phyloP scores from a whole-genome alignment of 768 basidiomycete species.

The Suillus alpinus region DNA sequence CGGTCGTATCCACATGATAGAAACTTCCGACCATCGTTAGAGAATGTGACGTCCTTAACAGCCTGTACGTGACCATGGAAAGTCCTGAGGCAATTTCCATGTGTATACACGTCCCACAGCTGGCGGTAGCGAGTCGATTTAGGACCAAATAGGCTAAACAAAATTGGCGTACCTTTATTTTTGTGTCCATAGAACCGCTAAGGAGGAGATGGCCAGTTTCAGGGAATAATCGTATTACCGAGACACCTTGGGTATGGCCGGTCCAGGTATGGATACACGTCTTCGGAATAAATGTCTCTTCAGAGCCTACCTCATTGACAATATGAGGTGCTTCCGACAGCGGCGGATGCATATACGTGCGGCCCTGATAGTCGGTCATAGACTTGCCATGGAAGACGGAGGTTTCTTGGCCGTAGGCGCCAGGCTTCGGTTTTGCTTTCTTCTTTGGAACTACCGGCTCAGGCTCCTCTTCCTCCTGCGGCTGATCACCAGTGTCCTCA shows the following conservation, averaged over 20 bases:
- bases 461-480: conserved; percentile 58
- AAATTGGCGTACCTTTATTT: conserved; percentile 74
- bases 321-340: conserved; percentile 85
- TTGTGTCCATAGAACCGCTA: conserved; percentile 96
- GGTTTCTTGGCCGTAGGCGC: conserved; percentile 82
- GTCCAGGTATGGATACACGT: conserved; percentile 97
- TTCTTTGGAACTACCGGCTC: conserved; percentile 57
- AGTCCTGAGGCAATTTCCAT: conserved; percentile 93
- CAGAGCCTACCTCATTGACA: conserved; percentile 71
- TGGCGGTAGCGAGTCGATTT: conserved; percentile 31
- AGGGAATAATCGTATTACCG: conserved; percentile 91
- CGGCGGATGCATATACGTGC: conserved; percentile 97
- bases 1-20: conserved; percentile 93
- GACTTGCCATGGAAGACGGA: conserved; percentile 97
- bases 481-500: conserved; percentile 39
- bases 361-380: conserved; percentile 94
- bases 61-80: conserved; percentile 97
- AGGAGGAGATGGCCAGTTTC: conserved; percentile 89
- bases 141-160: background rate
- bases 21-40: conserved; percentile 88
- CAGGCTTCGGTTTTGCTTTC: conserved; percentile 77
- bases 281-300: conserved; percentile 95
- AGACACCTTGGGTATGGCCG: conserved; percentile 94
- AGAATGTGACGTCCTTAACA: conserved; percentile 94
- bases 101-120: conserved; percentile 98